Percentiles rank a stretch among this genome's conserved stretches.
These are phyloP conservation scores for Vigna reflexopilosa DNA, from an alignment of 306 rosid genomes.

Conservation along the genomic window DNA sequence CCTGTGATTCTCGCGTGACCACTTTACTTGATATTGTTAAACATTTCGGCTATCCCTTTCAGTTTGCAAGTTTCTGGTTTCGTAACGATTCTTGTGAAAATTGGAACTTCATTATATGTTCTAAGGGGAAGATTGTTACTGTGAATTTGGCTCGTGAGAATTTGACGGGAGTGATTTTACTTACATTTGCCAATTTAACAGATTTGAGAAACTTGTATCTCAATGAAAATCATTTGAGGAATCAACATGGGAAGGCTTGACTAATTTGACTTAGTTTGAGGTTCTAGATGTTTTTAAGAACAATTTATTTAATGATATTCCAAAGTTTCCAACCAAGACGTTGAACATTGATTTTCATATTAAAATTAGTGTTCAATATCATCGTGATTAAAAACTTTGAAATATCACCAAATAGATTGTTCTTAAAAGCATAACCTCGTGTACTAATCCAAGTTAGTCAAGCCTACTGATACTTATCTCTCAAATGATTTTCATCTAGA, in stretches of 20 bases:
- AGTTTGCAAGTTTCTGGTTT: slow-evolving; percentile 55
- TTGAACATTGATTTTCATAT: slow-evolving; percentile 58
- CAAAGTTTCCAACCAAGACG: slow-evolving; percentile 56
- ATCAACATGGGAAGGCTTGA: slow-evolving; percentile 55
- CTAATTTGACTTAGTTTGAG: slow-evolving; percentile 57
- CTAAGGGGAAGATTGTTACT: slow-evolving; percentile 45
- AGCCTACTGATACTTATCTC: slow-evolving; percentile 60
- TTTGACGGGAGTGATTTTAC: slow-evolving; percentile 64
- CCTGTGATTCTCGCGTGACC: slow-evolving; percentile 63
- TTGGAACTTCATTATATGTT: slow-evolving; percentile 58
- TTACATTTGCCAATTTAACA: slow-evolving; percentile 66
- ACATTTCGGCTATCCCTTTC: slow-evolving; percentile 57
- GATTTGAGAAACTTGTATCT: slow-evolving; percentile 57
- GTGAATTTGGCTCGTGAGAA: slow-evolving; percentile 54
- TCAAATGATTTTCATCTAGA: slow-evolving; percentile 55
- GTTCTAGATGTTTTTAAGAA: slow-evolving; percentile 67
- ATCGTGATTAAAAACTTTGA: slow-evolving; percentile 59
- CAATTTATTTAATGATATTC: slow-evolving; percentile 60
- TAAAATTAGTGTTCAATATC: slow-evolving; percentile 54
- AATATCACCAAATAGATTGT: slow-evolving; percentile 60
- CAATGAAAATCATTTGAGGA: slow-evolving; percentile 61
- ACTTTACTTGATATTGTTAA: slow-evolving; percentile 58
- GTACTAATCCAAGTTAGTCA: slow-evolving; percentile 58
- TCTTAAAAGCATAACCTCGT: slow-evolving; percentile 62
- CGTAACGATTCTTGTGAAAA: slow-evolving; percentile 52